Evolutionary conservation across 208 protist species (phyloP), one percentile per base, ranked within the genome.

Genomic region (Acanthamoeba lenticulata): DNA sequence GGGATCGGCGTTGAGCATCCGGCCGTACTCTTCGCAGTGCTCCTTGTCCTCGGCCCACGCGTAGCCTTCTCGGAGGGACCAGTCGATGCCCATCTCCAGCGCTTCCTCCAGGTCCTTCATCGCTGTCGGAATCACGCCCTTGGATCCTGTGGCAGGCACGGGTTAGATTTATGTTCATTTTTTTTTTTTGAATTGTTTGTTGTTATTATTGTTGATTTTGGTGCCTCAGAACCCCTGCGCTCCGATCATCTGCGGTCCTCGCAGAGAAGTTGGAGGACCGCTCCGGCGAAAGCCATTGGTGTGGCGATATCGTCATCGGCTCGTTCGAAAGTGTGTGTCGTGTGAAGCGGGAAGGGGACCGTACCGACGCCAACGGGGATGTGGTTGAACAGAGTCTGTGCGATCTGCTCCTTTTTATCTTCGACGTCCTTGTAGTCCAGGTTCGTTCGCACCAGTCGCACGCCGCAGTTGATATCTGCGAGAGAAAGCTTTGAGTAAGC

Each of bases 381-480:
- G 94, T 98, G 97, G 45, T 98, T 96, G 88, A 98, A 98, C 21
- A 98, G 89, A 3, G 96, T 85, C 92, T 97, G 96, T 29, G 96
- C 95, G 1, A 98, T 95, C 81, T 96, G 11, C 47, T 98, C 97
- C 81, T 97, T 96, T n/a, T 97, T 94, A 2, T 65, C n/a, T 86
- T 95, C 49, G 1, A 98, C 90, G 47, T 98, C 98, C 17, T 96
- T 94, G 45, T 97, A 94, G 21, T 6, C 95, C 2, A 99, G 92
- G 92, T 98, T 98, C 0, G 98, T 99, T 34, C 97, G 81, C 0
- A 99, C 6, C 0, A 99, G 88, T n/a, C 98, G 95, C 15, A 99
- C 98, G 49, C 98, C 98, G 95, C 98, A 99, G 93, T 99, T 99
- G 65, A 99, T 99, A 95, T 99, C 98, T 94, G 79, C 1, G 4